Evolutionary conservation across 129 eudicot species (phyloP).

Genomic region (Tagetes erecta): DNA sequence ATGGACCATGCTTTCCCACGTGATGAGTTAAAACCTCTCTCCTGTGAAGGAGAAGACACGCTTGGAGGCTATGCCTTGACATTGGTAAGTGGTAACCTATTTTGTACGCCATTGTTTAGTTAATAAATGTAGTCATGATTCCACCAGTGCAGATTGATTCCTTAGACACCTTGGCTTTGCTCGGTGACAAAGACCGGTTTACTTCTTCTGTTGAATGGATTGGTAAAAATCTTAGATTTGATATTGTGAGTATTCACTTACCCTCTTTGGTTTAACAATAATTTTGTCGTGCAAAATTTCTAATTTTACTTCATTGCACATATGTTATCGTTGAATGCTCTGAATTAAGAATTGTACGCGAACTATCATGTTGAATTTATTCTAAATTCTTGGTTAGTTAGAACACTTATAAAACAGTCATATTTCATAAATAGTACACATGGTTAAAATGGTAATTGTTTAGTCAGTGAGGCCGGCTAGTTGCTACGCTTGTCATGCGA

Average conservation of each 20-base stretch:
- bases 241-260: slow-evolving; percentile 73
- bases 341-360: too few species aligned
- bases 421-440: too few species aligned
- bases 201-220: slow-evolving; percentile 94
- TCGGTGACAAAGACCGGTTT: slow-evolving; percentile 82
- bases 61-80: slow-evolving; percentile 98
- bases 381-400: too few species aligned
- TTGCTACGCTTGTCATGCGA: too few species aligned
- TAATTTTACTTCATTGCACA: too few species aligned
- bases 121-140: slow-evolving; percentile 6
- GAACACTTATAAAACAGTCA: too few species aligned
- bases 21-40: slow-evolving; percentile 85
- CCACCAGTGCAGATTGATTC: slow-evolving; percentile 77
- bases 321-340: too few species aligned
- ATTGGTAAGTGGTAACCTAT: slow-evolving; percentile 55
- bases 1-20: slow-evolving; percentile 97
- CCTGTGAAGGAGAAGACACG: slow-evolving; percentile 93
- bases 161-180: slow-evolving; percentile 88
- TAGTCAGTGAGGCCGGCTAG: too few species aligned
- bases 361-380: too few species aligned
- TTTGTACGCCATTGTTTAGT: not conserved
- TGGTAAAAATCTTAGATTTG: slow-evolving; percentile 94
- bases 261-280: not conserved
- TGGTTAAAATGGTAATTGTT: too few species aligned
- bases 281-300: too few species aligned